phyloP scores from a whole-genome alignment of 495 filamentous ascomycete species.

The Aspergillus baeticus region DNA sequence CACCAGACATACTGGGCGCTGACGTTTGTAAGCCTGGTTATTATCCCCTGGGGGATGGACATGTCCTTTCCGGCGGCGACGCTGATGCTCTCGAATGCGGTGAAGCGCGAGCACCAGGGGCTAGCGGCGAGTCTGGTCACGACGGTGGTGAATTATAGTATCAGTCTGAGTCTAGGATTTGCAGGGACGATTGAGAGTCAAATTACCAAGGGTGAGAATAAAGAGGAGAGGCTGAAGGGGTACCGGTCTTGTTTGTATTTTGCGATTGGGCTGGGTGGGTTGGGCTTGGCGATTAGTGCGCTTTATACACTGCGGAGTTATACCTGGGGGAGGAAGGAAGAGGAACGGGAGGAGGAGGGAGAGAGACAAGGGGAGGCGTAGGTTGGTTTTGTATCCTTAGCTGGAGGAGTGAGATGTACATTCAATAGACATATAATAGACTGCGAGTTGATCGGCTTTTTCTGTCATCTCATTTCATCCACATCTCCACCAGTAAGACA shows the following conservation, averaged over 20 bases:
- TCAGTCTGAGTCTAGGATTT: constrained; percentile 64
- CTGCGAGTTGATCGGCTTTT: too few species aligned
- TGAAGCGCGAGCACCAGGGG: constrained; percentile 41
- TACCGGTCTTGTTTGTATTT: constrained; percentile 40
- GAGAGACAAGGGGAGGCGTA: background rate
- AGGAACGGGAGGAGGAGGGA: background rate
- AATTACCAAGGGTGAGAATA: constrained; percentile 31
- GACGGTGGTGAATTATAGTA: constrained; percentile 65
- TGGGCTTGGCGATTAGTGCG: constrained; percentile 19
- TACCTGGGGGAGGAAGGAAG: background rate
- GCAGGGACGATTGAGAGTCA: constrained; percentile 60
- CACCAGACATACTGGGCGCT: constrained; percentile 45
- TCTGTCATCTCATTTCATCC: too few species aligned
- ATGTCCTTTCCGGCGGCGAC: constrained; percentile 40
- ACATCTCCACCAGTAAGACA: too few species aligned
- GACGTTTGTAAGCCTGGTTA: constrained; percentile 43
- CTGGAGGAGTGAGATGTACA: too few species aligned
- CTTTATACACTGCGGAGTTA: constrained; percentile 14
- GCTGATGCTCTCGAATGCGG: constrained; percentile 34
- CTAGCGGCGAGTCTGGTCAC: constrained; percentile 59
- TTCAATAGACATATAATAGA: too few species aligned
- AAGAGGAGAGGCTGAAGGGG: constrained; percentile 28
- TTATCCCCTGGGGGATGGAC: constrained; percentile 56
- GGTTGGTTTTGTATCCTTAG: background rate
- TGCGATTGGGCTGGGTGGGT: constrained; percentile 35